Evolutionary conservation across 306 rosid genomes (phyloP).

Genomic region (Cicer yamashitae): DNA sequence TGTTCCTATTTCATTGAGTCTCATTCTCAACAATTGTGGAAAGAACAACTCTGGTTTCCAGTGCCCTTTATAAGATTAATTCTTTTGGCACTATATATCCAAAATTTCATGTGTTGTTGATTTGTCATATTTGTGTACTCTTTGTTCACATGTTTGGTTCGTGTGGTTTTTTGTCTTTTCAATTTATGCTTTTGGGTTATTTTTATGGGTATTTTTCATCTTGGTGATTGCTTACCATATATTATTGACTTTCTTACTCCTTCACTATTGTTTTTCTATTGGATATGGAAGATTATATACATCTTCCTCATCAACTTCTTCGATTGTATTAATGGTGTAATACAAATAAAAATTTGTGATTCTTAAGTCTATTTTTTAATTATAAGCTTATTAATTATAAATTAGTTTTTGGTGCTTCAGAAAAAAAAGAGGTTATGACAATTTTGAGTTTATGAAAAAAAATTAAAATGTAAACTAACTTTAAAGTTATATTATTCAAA

Average conservation of each 20-base stretch:
- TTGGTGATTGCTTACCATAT: conserved; percentile 1
- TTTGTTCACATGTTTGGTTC: not conserved
- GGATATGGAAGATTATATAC: not conserved
- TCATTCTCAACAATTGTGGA: conserved; percentile 69
- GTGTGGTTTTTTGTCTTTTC: not conserved
- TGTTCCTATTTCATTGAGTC: conserved; percentile 53
- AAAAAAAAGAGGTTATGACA: not conserved
- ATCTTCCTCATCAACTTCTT: not conserved
- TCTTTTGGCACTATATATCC: not conserved
- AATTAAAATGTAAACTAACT: not conserved
- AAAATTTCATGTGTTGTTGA: conserved; percentile 3
- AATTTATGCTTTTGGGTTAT: not conserved
- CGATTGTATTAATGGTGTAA: not conserved
- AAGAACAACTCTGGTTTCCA: conserved; percentile 32
- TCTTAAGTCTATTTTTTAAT: not conserved
- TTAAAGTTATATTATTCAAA: not conserved
- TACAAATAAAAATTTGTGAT: conserved; percentile 20
- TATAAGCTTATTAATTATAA: not conserved
- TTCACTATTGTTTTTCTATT: conserved; percentile 8
- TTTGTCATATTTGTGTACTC: not conserved
- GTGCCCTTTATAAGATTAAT: conserved; percentile 33
- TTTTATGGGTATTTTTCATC: not conserved
- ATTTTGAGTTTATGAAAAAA: not conserved
- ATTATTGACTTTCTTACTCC: not conserved
- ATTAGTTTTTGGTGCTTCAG: not conserved